Evolutionary conservation across 208 protist genomes (phyloP).

Genomic region (Acanthamoeba royreba): DNA sequence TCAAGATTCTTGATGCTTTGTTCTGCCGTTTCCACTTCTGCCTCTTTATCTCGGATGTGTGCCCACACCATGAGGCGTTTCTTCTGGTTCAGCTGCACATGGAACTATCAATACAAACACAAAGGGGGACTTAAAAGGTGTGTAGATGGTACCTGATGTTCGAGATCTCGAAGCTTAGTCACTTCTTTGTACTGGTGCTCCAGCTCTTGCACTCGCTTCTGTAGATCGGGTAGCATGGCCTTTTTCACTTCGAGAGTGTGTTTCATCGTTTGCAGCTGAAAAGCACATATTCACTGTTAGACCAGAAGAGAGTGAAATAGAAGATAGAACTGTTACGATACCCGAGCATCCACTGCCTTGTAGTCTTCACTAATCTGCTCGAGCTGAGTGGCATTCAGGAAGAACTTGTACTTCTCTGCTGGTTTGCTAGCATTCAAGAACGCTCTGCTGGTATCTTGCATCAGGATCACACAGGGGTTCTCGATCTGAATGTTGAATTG

Average conservation of each 20-base stretch:
- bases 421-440: conserved; percentile 59
- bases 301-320: not conserved
- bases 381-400: conserved; percentile 67
- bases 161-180: conserved; percentile 40
- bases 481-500: conserved; percentile 71
- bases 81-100: not conserved
- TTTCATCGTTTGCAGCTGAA: not conserved
- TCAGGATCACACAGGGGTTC: conserved; percentile 70
- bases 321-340: not conserved
- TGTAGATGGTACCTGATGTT: not conserved
- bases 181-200: conserved; percentile 54
- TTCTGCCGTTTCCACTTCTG: not conserved
- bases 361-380: conserved; percentile 66
- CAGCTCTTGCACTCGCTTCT: conserved; percentile 53
- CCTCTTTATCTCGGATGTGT: not conserved
- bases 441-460: conserved; percentile 65
- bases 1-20: not conserved
- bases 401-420: conserved; percentile 64
- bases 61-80: not conserved
- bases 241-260: not conserved
- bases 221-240: conserved; percentile 39
- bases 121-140: no score
- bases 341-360: not conserved
- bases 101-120: no score
- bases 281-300: not conserved